Evolutionary conservation across 495 filamentous ascomycete species (phyloP).

Genomic region (Lasiosphaeris hirsuta): DNA sequence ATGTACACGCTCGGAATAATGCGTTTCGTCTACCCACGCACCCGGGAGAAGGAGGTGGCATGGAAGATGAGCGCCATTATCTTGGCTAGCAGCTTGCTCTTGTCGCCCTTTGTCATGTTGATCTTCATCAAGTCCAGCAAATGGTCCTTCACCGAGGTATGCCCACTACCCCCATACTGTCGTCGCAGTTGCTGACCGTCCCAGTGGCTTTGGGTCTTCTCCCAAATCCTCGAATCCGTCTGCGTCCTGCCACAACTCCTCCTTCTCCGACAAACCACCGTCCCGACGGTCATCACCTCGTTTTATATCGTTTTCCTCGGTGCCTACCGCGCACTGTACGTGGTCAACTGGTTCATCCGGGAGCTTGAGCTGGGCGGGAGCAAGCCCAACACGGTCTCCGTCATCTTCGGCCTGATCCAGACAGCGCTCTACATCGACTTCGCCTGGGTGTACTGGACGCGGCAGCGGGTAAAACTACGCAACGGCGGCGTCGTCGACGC

Average conservation of each 20-base stretch:
- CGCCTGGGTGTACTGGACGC: constrained; percentile 91
- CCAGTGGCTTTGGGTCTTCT: constrained; percentile 79
- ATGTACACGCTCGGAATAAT: constrained; percentile 85
- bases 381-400: constrained; percentile 65
- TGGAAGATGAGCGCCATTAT: constrained; percentile 79
- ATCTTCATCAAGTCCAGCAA: constrained; percentile 49
- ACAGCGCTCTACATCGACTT: constrained; percentile 92
- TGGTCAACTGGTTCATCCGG: constrained; percentile 85
- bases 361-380: constrained; percentile 52
- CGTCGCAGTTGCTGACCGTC: background rate
- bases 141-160: constrained; percentile 56
- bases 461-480: constrained; percentile 91
- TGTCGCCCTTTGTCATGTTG: constrained; percentile 63
- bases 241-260: constrained; percentile 88
- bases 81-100: constrained; percentile 53
- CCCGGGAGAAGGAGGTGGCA: constrained; percentile 81
- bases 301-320: constrained; percentile 89
- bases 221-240: constrained; percentile 84
- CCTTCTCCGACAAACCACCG: constrained; percentile 86
- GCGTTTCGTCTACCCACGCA: constrained; percentile 81
- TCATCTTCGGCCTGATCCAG: constrained; percentile 86
- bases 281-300: constrained; percentile 93
- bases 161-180: constrained; percentile 17
- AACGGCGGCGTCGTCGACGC: constrained; percentile 89
- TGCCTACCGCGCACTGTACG: constrained; percentile 85